These are phyloP conservation scores for Triticum urartu DNA, from an alignment of 176 grass and related monocot genomes.

Conservation along the genomic window DNA sequence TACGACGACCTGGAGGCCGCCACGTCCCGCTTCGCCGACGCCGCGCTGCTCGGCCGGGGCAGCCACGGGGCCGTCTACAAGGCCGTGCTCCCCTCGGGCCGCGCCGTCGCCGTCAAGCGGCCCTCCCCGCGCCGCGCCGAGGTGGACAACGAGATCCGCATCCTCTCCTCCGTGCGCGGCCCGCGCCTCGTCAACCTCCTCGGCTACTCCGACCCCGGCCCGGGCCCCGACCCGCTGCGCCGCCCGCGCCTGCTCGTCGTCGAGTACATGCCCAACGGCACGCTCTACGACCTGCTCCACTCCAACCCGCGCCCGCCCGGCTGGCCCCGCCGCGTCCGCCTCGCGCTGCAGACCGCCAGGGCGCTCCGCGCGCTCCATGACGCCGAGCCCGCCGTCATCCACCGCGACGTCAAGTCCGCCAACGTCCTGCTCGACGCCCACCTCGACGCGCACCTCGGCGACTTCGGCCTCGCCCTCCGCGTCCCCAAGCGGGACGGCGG, in stretches of 20 bases:
- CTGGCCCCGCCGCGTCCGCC: conserved; percentile 73
- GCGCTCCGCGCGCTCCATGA: conserved; percentile 78
- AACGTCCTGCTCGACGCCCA: conserved; percentile 79
- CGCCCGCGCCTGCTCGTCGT: conserved; percentile 65
- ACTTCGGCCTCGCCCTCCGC: conserved; percentile 86
- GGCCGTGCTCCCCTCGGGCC: conserved; percentile 67
- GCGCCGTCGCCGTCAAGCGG: conserved; percentile 89
- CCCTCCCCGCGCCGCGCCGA: conserved; percentile 84
- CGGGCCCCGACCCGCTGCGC: not conserved
- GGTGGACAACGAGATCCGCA: conserved; percentile 97
- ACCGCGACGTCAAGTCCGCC: conserved; percentile 76
- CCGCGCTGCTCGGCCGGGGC: conserved; percentile 75
- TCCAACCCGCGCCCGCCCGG: conserved; percentile 57
- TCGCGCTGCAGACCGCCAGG: conserved; percentile 81
- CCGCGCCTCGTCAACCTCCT: conserved; percentile 91
- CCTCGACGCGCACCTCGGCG: conserved; percentile 80
- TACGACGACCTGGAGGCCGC: conserved; percentile 80
- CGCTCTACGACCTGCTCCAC: conserved; percentile 90
- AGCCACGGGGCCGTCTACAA: conserved; percentile 98
- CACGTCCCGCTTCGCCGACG: conserved; percentile 72
- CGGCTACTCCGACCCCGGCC: conserved; percentile 62
- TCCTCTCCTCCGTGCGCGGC: conserved; percentile 74
- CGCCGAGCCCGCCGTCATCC: conserved; percentile 67
- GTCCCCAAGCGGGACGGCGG: conserved; percentile 24
- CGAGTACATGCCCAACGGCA: conserved; percentile 98